phyloP scores from a whole-genome alignment of 2,329 filamentous ascomycete species.

The Xylariaceae sp. region DNA sequence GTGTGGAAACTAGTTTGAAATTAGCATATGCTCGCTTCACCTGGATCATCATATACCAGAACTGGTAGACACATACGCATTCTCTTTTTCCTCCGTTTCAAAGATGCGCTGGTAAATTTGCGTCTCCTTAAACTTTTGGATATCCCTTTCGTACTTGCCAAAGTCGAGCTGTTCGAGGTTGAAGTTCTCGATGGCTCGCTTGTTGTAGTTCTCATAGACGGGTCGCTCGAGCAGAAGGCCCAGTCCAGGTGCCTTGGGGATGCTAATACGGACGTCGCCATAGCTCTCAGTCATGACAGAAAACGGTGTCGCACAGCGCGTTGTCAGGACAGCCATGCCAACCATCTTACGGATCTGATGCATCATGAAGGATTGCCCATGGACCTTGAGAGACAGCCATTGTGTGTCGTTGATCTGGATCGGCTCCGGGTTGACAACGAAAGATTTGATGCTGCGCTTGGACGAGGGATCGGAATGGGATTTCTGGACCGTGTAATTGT shows the following conservation, averaged over 20 bases:
- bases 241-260: slow-evolving; percentile 89
- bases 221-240: slow-evolving; percentile 86
- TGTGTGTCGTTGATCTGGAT: slow-evolving; percentile 88
- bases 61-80: slow-evolving; percentile 59
- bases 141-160: slow-evolving; percentile 68
- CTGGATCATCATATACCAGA: background rate
- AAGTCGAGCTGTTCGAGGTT: slow-evolving; percentile 73
- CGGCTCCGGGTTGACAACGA: slow-evolving; percentile 69
- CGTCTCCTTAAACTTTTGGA: slow-evolving; percentile 83
- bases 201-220: slow-evolving; percentile 88
- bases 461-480: slow-evolving; percentile 73
- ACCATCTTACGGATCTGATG: slow-evolving; percentile 99
- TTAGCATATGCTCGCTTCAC: background rate
- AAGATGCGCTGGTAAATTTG: slow-evolving; percentile 94
- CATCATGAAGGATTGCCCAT: slow-evolving; percentile 99
- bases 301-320: slow-evolving; percentile 75
- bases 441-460: slow-evolving; percentile 89
- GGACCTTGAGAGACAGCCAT: slow-evolving; percentile 93
- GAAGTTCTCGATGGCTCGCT: slow-evolving; percentile 59
- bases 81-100: slow-evolving; percentile 79
- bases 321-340: slow-evolving; percentile 79
- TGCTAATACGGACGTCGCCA: slow-evolving; percentile 67
- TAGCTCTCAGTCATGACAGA: slow-evolving; percentile 72
- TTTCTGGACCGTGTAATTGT: slow-evolving; percentile 98
- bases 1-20: slow-evolving; percentile 60